A percentile compares a stretch with the other conserved stretches of the same genome.
Evolutionary conservation across 352 stramenopile genomes (phyloP).

Genomic region (Aphanomyces invadans): DNA sequence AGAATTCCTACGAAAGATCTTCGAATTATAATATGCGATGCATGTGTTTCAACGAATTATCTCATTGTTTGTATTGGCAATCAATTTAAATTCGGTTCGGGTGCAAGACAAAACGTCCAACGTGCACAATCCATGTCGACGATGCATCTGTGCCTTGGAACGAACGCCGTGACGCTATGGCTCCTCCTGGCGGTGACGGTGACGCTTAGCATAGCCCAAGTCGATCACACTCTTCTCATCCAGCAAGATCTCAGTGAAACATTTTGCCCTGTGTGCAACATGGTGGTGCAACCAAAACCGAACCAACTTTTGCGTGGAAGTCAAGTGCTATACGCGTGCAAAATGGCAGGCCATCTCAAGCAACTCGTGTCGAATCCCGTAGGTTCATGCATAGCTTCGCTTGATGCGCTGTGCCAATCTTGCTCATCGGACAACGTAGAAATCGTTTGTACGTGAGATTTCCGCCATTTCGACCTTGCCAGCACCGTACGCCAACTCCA

Average conservation of each 20-base stretch:
- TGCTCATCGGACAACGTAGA: conserved; percentile 2
- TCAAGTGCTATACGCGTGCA: conserved; percentile 68
- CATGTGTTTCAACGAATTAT: background rate
- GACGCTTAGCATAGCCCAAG: background rate
- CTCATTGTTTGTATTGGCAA: background rate
- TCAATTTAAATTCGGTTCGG: no score
- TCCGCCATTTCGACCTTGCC: background rate
- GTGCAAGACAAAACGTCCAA: no score
- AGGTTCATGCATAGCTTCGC: conserved; percentile 12
- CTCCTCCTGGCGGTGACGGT: background rate
- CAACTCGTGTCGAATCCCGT: conserved; percentile 67
- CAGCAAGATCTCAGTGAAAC: conserved; percentile 15
- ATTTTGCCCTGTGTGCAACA: conserved; percentile 19
- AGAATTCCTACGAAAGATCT: no score
- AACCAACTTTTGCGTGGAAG: conserved; percentile 28
- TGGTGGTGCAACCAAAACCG: background rate
- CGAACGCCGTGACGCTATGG: background rate
- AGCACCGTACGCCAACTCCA: conserved; percentile 16
- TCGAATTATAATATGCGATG: background rate
- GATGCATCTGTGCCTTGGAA: background rate
- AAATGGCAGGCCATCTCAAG: conserved; percentile 75
- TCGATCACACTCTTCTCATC: no score
- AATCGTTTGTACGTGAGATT: background rate
- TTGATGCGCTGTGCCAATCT: no score
- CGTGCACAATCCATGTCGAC: background rate